These are phyloP conservation scores for Wallemia mellicola DNA, from an alignment of 1,284 basidiomycete genomes.

Conservation along the genomic window DNA sequence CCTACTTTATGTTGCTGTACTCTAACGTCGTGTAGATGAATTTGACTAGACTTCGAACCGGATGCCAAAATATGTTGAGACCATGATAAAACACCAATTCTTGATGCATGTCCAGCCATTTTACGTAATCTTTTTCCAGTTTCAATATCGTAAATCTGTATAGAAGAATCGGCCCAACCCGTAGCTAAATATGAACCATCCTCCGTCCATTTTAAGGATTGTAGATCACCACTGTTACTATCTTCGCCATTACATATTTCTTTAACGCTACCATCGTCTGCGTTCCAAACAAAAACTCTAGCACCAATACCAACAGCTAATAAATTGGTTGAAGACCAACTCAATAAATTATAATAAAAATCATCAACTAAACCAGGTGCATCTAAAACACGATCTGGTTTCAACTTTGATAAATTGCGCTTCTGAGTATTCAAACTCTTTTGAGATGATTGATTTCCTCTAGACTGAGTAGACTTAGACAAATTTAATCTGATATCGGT, in stretches of 20 bases:
- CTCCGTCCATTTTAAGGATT: slow-evolving; percentile 48
- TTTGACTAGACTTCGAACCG: slow-evolving; percentile 66
- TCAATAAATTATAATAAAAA: slow-evolving; percentile 81
- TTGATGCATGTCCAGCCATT: slow-evolving; percentile 47
- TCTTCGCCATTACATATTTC: slow-evolving; percentile 28
- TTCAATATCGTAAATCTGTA: slow-evolving; percentile 89
- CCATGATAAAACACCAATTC: slow-evolving; percentile 60
- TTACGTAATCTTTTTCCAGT: slow-evolving; percentile 49
- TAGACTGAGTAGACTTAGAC: slow-evolving; percentile 34
- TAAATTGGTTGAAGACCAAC: slow-evolving; percentile 61
- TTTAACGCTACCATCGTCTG: slow-evolving; percentile 53
- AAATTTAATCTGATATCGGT: slow-evolving; percentile 39
- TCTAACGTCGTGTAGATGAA: slow-evolving; percentile 80
- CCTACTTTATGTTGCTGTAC: slow-evolving; percentile 60
- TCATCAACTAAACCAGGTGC: slow-evolving; percentile 86
- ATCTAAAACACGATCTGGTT: slow-evolving; percentile 69
- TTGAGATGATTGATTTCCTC: too few species aligned
- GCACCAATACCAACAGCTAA: slow-evolving; percentile 64
- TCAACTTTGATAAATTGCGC: slow-evolving; percentile 43
- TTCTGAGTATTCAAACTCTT: too few species aligned
- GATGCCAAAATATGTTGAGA: slow-evolving; percentile 55
- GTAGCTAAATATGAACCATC: slow-evolving; percentile 68
- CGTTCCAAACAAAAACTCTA: slow-evolving; percentile 70
- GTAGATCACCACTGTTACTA: not conserved
- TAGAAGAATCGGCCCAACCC: slow-evolving; percentile 52